Percentiles rank a stretch among this genome's conserved stretches.
phyloP scores from a whole-genome alignment of 768 basidiomycete species.

The Pleurotus tuber-regium region DNA sequence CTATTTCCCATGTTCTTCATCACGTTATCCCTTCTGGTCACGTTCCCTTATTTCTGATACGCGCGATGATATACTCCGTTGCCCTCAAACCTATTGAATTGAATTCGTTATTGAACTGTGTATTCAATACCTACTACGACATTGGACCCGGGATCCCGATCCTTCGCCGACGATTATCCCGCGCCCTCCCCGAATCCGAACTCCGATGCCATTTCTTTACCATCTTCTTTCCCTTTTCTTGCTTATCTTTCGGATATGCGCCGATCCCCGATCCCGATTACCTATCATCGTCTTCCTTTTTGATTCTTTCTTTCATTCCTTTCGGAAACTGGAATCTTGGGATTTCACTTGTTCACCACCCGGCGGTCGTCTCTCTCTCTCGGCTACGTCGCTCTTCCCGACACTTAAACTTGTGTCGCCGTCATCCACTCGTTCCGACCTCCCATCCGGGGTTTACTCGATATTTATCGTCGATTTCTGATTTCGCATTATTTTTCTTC shows the following conservation, averaged over 20 bases:
- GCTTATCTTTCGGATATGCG: constrained; percentile 1
- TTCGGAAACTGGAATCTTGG: no score
- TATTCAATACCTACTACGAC: background rate
- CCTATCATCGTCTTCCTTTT: background rate
- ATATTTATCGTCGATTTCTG: constrained; percentile 17
- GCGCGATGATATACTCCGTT: no score
- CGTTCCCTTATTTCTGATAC: no score
- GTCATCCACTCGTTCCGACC: constrained; percentile 32
- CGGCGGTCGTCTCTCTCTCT: constrained; percentile 13
- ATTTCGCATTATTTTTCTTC: constrained; percentile 22
- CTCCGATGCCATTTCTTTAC: background rate
- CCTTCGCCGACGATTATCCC: constrained; percentile 12
- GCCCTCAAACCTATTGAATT: background rate
- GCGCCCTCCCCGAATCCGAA: constrained; percentile 5
- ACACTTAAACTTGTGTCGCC: constrained; percentile 30
- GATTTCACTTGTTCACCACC: constrained; percentile 3
- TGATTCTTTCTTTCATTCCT: background rate
- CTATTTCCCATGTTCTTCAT: background rate
- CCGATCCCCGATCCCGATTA: constrained; percentile 6
- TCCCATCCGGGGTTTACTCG: constrained; percentile 15
- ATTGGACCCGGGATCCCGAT: constrained; percentile 2
- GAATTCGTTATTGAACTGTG: background rate
- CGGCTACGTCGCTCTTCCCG: constrained; percentile 10
- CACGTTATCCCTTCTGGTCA: background rate
- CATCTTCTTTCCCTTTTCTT: constrained; percentile 1